Conservation (phyloP, 2,329 filamentous ascomycete species). For the Periconia macrospinosa region DNA sequence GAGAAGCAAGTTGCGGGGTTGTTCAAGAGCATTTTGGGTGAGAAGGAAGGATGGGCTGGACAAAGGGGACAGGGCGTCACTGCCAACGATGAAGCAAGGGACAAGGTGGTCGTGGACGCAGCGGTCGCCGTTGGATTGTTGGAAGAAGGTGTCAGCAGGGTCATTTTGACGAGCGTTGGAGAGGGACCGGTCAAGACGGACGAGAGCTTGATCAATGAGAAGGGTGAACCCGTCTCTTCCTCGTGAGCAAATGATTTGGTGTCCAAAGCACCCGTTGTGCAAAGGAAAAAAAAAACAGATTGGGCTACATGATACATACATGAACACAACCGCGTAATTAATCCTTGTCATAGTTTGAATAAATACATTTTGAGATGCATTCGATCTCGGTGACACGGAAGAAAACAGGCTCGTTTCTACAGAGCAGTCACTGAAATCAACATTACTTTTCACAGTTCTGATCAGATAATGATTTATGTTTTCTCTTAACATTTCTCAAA, state of each 20-base stretch:
- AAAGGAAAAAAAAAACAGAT: not conserved
- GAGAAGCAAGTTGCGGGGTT: constrained; percentile 72
- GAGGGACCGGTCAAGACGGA: constrained; percentile 83
- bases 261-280: not conserved
- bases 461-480: too few relatives aligned
- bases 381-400: too few relatives aligned
- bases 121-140: constrained; percentile 52
- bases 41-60: constrained; percentile 71
- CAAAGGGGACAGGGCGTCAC: constrained; percentile 57
- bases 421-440: too few relatives aligned
- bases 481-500: too few relatives aligned
- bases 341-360: too few relatives aligned
- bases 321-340: too few relatives aligned
- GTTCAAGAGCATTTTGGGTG: constrained; percentile 68
- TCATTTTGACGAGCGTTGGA: constrained; percentile 90
- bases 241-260: not conserved
- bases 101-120: constrained; percentile 57
- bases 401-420: too few relatives aligned
- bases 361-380: too few relatives aligned
- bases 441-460: too few relatives aligned
- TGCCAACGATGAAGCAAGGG: constrained; percentile 58
- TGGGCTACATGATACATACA: too few relatives aligned
- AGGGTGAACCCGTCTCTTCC: constrained; percentile 39
- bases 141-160: constrained; percentile 78
- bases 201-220: constrained; percentile 72